These are phyloP conservation scores for Coniochaeta sp. DNA, from an alignment of 2,329 filamentous ascomycete species.

Conservation along the genomic window DNA sequence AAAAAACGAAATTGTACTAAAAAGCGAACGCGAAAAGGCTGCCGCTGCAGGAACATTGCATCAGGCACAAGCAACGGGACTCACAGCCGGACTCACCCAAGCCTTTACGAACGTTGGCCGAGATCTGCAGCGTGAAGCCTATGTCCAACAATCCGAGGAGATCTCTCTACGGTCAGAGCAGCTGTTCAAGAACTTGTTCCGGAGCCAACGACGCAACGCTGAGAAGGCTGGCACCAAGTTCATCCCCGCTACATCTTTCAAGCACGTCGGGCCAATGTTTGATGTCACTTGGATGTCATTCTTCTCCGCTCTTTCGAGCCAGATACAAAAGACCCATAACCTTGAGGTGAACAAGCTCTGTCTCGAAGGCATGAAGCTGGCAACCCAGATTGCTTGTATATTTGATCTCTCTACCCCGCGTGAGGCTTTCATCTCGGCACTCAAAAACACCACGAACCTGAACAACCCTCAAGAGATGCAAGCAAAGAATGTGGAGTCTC, in stretches of 20 bases:
- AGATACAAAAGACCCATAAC: constrained; percentile 90
- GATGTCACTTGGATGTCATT: constrained; percentile 99
- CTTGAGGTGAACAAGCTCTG: constrained; percentile 87
- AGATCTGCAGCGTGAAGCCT: constrained; percentile 86
- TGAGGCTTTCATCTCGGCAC: constrained; percentile 87
- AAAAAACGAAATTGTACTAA: constrained; percentile 85
- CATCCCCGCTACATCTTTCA: constrained; percentile 87
- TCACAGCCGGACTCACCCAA: constrained; percentile 78
- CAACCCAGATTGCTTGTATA: constrained; percentile 84
- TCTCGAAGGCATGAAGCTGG: constrained; percentile 90
- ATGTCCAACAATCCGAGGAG: constrained; percentile 90
- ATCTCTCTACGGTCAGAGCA: constrained; percentile 70
- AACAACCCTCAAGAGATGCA: constrained; percentile 95
- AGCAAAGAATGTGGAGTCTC: constrained; percentile 90
- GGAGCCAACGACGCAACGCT: constrained; percentile 77
- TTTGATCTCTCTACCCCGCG: constrained; percentile 91
- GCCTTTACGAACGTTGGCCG: constrained; percentile 87
- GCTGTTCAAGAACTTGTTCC: constrained; percentile 87
- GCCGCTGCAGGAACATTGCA: constrained; percentile 61
- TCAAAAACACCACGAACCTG: constrained; percentile 90
- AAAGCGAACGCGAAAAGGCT: constrained; percentile 84
- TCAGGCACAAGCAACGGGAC: constrained; percentile 53
- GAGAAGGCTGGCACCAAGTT: constrained; percentile 64
- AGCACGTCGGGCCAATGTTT: constrained; percentile 97
- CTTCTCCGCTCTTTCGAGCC: constrained; percentile 85